Evolutionary conservation across 31 red algal species (phyloP), one percentile per base, ranked within the genome.

Genomic region (Endocladia muricata): DNA sequence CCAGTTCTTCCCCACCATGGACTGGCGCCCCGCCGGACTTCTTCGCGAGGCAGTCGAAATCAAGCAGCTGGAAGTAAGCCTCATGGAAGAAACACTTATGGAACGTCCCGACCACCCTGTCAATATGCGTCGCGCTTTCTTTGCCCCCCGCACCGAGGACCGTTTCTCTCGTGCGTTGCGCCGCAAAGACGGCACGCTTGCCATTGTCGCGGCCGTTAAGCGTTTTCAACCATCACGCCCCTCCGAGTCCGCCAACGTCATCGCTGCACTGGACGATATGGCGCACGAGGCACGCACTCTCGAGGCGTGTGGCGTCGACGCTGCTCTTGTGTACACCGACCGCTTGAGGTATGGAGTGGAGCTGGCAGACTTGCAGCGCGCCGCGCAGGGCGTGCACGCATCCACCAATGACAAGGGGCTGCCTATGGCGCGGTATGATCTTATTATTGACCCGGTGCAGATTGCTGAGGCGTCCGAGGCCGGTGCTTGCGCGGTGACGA

Each of bases 401-500:
- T 79, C 83, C 29, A 82, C 44, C 33, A 38, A 54, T 21, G 88
- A 94, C 9, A 36, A 32, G 2, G 77, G 85, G 3, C 79, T 85
- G 76, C 96, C 96, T 2, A 47, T 98, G 23, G 78, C 91, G 36
- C 59, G 81, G 40, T 72, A 81, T 37, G 96, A 98, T 68, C 3
- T 98, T 29, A 89, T 98, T 56, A 76, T 98, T 2, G 91, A 98
- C 67, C 75, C 91, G 35, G 68, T 98, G 26, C 96, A 98, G 41
- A 83, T 98, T 35, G 96, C 96, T 28, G 91, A 89, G 48, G 96
- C 96, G 15, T 86, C 76, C 42, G 92, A 88, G 28, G 74, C 69
- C 8, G 96, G 91, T 55, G 96, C 96, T 28, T 62, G 70, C 23
- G 91, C 92, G 1, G 96, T 94, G 9, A 73, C 62, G 37, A 74